These are phyloP conservation scores for Miscanthus sacchariflorus DNA, from an alignment of 202 grass and related monocot genomes.

Conservation along the genomic window DNA sequence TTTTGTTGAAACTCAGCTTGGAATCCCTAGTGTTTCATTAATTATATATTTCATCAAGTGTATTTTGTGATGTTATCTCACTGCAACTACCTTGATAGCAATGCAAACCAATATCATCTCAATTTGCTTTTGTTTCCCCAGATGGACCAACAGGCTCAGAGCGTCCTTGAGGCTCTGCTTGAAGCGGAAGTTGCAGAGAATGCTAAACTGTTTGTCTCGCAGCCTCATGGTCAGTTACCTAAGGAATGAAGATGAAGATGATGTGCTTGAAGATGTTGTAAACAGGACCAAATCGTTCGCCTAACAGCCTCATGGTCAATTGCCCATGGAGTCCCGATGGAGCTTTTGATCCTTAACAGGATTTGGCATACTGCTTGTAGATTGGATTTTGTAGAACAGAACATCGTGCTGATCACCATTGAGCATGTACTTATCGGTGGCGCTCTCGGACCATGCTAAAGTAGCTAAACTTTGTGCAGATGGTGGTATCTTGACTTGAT, in stretches of 20 bases:
- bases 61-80: not conserved
- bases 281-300: not conserved
- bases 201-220: constrained; percentile 66
- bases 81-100: not conserved
- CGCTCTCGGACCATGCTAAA: too few species aligned
- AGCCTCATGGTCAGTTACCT: constrained; percentile 58
- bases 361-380: not conserved
- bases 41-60: too few species aligned
- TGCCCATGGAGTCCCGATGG: not conserved
- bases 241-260: constrained; percentile 31
- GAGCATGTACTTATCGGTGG: too few species aligned
- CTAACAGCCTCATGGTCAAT: not conserved
- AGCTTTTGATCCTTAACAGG: not conserved
- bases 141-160: constrained; percentile 75
- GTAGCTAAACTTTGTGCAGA: too few species aligned
- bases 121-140: constrained; percentile 40
- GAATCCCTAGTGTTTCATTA: too few species aligned
- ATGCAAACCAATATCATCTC: not conserved
- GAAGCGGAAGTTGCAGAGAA: constrained; percentile 89
- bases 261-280: not conserved
- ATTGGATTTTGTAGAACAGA: too few species aligned
- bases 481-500: too few species aligned
- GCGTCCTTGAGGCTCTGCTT: constrained; percentile 77
- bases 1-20: too few species aligned
- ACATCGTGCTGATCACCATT: too few species aligned